Conservation (phyloP, 495 filamentous ascomycete genomes). For the Ramalina peruviana region DNA sequence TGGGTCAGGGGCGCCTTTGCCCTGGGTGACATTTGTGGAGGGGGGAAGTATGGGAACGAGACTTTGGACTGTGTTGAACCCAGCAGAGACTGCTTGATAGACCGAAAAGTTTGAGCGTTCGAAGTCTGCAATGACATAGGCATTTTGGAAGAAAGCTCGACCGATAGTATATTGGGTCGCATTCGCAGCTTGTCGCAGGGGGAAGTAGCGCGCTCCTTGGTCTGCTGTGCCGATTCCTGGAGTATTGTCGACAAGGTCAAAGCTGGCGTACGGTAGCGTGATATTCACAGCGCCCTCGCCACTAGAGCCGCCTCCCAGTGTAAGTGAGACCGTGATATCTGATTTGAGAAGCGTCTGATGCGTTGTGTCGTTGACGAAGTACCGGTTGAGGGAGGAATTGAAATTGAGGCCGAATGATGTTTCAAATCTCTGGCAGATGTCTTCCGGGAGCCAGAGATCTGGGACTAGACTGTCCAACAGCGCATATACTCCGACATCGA, state of each 20-base stretch:
- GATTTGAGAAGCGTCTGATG: constrained; percentile 27
- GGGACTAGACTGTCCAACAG: constrained; percentile 41
- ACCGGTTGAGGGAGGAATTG: constrained; percentile 28
- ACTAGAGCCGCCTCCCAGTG: constrained; percentile 21
- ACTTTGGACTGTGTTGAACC: not conserved
- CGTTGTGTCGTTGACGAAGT: constrained; percentile 34
- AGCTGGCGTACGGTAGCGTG: constrained; percentile 35
- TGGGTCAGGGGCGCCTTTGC: not conserved
- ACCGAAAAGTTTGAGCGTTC: not conserved
- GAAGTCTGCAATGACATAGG: constrained; percentile 9
- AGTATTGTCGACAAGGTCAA: constrained; percentile 26
- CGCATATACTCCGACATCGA: constrained; percentile 7
- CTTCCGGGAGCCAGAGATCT: constrained; percentile 38
- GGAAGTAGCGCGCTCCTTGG: constrained; percentile 32
- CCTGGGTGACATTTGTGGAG: not conserved
- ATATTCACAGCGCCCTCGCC: constrained; percentile 31
- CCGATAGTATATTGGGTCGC: constrained; percentile 38
- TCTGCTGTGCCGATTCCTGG: constrained; percentile 21
- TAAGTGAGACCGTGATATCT: constrained; percentile 35
- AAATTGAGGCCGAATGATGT: constrained; percentile 33
- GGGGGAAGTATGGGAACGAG: not conserved
- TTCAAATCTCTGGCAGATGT: constrained; percentile 37
- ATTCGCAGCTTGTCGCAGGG: constrained; percentile 33
- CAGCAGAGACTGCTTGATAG: constrained; percentile 4
- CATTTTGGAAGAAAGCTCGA: constrained; percentile 42